Conservation (phyloP, 768 basidiomycete species). For the Piloderma croceum region DNA sequence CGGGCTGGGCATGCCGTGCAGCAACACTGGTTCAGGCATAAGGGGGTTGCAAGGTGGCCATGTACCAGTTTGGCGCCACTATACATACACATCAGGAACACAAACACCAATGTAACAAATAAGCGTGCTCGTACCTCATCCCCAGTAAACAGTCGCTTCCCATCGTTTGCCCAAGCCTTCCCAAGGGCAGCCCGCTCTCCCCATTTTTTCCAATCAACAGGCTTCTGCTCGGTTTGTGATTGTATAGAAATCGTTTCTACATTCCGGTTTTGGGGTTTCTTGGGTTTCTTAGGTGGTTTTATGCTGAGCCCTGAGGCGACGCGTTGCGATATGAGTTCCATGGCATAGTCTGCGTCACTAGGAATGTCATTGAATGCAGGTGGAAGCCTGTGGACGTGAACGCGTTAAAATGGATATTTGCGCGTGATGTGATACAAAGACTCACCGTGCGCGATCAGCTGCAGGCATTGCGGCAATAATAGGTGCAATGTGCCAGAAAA, state of each 20-base stretch:
- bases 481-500: slow-evolving; percentile 63
- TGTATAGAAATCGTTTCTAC: slow-evolving; percentile 1
- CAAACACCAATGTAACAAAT: background rate
- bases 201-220: slow-evolving; percentile 55
- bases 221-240: slow-evolving; percentile 6
- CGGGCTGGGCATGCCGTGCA: slow-evolving; percentile 14
- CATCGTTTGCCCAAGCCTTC: slow-evolving; percentile 38
- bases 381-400: slow-evolving; percentile 37
- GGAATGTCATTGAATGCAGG: slow-evolving; percentile 47
- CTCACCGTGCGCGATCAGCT: slow-evolving; percentile 42
- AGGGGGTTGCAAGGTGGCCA: background rate
- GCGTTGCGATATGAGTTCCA: slow-evolving; percentile 60
- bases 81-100: background rate
- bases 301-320: slow-evolving; percentile 50
- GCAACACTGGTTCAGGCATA: slow-evolving; percentile 10
- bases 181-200: slow-evolving; percentile 40
- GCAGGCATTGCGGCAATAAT: slow-evolving; percentile 47
- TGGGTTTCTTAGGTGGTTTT: slow-evolving; percentile 24
- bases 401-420: slow-evolving; percentile 1
- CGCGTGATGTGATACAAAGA: background rate
- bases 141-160: slow-evolving; percentile 34
- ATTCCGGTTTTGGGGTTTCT: slow-evolving; percentile 14
- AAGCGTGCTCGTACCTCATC: slow-evolving; percentile 26
- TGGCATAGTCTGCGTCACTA: slow-evolving; percentile 66
- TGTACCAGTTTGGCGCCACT: slow-evolving; percentile 3